phyloP scores from a whole-genome alignment of 805 yeast species.

The Wickerhamomyces strasburgensis region DNA sequence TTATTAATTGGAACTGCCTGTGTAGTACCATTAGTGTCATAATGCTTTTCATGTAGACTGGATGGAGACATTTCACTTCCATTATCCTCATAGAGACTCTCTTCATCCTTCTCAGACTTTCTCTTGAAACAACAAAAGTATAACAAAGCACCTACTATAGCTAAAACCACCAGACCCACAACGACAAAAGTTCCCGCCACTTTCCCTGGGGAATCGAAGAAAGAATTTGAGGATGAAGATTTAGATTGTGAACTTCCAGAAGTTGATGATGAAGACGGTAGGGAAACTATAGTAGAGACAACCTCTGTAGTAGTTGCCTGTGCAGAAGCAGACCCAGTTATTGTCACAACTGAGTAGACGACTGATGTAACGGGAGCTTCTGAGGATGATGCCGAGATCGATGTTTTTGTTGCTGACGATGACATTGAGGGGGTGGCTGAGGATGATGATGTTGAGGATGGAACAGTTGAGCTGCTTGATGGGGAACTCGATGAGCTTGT shows the following conservation, averaged over 20 bases:
- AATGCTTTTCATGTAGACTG: background rate
- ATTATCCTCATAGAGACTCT: constrained; percentile 12
- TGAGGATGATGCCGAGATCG: constrained; percentile 6
- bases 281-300: constrained; percentile 21
- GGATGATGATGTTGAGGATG: constrained; percentile 20
- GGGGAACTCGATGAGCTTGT: constrained; percentile 15
- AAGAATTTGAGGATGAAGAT: constrained; percentile 30
- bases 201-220: constrained; percentile 62
- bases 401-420: constrained; percentile 8
- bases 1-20: background rate
- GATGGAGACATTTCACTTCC: constrained; percentile 1
- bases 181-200: constrained; percentile 79
- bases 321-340: constrained; percentile 29
- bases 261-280: constrained; percentile 19
- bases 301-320: constrained; percentile 24
- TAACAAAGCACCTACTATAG: constrained; percentile 38
- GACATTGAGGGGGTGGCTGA: constrained; percentile 23
- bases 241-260: constrained; percentile 9
- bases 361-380: constrained; percentile 28
- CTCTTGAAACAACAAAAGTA: constrained; percentile 37
- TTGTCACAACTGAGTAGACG: constrained; percentile 30
- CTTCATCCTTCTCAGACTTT: constrained; percentile 12
- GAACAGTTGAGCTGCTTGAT: constrained; percentile 11
- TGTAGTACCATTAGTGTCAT: background rate
- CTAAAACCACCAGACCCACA: constrained; percentile 59